These are phyloP conservation scores for Fusarium humuli DNA, from an alignment of 2,329 filamentous ascomycete genomes.

Conservation along the genomic window DNA sequence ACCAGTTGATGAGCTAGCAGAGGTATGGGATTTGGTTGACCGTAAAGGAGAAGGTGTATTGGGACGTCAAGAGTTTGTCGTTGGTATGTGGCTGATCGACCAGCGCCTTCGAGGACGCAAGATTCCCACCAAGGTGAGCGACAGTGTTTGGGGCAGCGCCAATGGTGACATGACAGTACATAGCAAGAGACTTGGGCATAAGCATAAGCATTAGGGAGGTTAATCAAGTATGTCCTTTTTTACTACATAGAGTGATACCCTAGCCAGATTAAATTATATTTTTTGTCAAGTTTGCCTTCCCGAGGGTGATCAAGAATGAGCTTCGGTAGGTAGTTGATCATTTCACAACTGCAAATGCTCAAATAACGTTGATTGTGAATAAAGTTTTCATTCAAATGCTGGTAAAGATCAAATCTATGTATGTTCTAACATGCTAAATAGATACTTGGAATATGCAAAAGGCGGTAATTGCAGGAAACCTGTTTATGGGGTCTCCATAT, in stretches of 20 bases:
- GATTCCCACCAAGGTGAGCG: conserved; percentile 75
- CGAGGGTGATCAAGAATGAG: background rate
- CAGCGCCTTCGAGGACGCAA: conserved; percentile 84
- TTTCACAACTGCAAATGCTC: background rate
- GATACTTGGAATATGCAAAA: conserved; percentile 8
- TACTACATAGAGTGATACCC: conserved; percentile 44
- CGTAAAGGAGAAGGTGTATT: conserved; percentile 66
- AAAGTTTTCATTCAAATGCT: background rate
- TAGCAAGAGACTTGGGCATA: conserved; percentile 14
- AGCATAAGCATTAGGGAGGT: conserved; percentile 12
- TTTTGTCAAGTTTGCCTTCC: background rate
- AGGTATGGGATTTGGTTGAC: conserved; percentile 83
- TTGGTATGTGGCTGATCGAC: conserved; percentile 85
- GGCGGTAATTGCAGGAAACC: background rate
- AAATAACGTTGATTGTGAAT: background rate
- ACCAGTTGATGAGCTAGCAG: conserved; percentile 74
- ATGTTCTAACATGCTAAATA: conserved; percentile 6
- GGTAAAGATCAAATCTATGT: conserved; percentile 3
- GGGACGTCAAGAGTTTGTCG: conserved; percentile 78
- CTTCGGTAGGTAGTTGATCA: background rate
- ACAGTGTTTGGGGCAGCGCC: conserved; percentile 81
- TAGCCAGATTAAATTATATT: conserved; percentile 33
- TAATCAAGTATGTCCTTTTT: conserved; percentile 22
- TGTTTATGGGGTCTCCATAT: background rate
- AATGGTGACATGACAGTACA: conserved; percentile 58